Conservation (phyloP, 768 basidiomycete genomes). For the Leccinum fibrillosum region DNA sequence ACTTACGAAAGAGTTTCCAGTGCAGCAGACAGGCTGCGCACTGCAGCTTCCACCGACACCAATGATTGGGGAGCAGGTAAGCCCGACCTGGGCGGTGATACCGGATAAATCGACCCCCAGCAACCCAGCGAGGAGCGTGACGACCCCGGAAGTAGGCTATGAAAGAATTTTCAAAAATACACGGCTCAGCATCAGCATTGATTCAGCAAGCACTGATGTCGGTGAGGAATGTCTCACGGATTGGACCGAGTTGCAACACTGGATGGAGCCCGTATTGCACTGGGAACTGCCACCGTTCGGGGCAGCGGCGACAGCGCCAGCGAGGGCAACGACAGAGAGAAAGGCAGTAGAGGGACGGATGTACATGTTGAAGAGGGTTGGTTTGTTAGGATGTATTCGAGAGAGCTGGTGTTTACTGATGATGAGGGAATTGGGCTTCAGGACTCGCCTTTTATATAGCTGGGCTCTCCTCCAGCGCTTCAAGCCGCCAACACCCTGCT, state of each 20-base stretch:
- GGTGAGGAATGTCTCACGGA: background rate
- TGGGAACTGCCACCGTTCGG: background rate
- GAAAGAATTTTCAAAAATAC: background rate
- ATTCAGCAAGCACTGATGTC: background rate
- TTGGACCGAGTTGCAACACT: background rate
- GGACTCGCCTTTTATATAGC: background rate
- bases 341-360: background rate
- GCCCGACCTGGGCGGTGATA: background rate
- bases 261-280: background rate
- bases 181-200: background rate
- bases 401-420: background rate
- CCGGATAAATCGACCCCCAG: background rate
- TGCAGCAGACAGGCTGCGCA: conserved; percentile 2
- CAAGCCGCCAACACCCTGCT: background rate
- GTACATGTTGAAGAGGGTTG: background rate
- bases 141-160: background rate
- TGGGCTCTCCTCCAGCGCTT: background rate
- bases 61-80: background rate
- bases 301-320: background rate
- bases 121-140: background rate
- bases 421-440: background rate
- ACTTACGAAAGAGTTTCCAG: background rate
- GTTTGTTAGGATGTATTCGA: background rate
- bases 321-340: background rate
- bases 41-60: background rate